phyloP scores from a whole-genome alignment of 352 stramenopile species.

The Aphanomyces invadans region DNA sequence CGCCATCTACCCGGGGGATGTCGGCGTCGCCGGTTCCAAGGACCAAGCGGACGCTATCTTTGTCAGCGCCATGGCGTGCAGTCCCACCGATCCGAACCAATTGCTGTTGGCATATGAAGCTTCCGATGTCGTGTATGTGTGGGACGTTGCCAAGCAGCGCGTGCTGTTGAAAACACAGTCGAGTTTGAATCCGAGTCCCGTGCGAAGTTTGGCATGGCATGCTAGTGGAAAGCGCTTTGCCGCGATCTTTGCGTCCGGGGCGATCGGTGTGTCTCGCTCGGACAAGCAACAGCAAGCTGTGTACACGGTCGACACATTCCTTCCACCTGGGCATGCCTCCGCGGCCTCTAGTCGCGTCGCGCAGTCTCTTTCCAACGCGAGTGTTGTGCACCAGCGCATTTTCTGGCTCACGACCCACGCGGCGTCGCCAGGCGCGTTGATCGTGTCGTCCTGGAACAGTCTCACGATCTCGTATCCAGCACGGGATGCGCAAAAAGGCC shows the following conservation, averaged over 20 bases:
- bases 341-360: conserved; percentile 1
- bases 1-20: conserved; percentile 43
- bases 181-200: conserved; percentile 26
- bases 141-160: conserved; percentile 62
- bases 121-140: conserved; percentile 41
- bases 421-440: conserved; percentile 42
- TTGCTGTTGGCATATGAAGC: conserved; percentile 57
- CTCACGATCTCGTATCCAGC: conserved; percentile 29
- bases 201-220: conserved; percentile 64
- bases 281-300: conserved; percentile 37
- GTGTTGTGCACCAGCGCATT: conserved; percentile 27
- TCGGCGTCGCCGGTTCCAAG: conserved; percentile 29
- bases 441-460: conserved; percentile 37
- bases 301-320: neutral
- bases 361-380: conserved; percentile 27
- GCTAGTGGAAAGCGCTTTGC: conserved; percentile 70
- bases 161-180: conserved; percentile 34
- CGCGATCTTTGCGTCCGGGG: conserved; percentile 51
- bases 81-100: conserved; percentile 55
- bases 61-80: conserved; percentile 43
- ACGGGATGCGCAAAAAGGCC: conserved; percentile 18
- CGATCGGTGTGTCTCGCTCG: conserved; percentile 45
- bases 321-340: no score
- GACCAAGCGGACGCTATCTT: conserved; percentile 24
- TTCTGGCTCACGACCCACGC: conserved; percentile 55